phyloP scores from a whole-genome alignment of 805 yeast species.

The Metschnikowia arizonensis region DNA sequence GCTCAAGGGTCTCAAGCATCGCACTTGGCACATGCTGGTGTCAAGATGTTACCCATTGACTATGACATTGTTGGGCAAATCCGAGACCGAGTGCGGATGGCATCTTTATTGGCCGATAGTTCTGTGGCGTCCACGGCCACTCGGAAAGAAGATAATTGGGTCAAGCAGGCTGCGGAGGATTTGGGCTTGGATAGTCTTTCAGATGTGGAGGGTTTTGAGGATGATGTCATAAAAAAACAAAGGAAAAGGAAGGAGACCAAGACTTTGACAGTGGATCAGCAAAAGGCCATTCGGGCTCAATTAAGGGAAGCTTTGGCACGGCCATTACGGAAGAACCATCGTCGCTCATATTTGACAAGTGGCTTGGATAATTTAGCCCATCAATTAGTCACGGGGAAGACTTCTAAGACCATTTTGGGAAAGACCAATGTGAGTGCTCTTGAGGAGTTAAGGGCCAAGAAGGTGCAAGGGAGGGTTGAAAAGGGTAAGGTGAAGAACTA shows the following conservation, averaged over 20 bases:
- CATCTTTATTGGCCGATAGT: constrained; percentile 73
- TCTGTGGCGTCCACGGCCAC: constrained; percentile 56
- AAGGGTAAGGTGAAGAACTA: background rate
- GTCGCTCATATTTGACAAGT: constrained; percentile 75
- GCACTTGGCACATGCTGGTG: constrained; percentile 43
- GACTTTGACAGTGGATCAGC: constrained; percentile 46
- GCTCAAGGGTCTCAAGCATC: constrained; percentile 29
- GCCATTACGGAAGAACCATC: constrained; percentile 57
- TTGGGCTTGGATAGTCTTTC: constrained; percentile 72
- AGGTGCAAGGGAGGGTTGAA: background rate
- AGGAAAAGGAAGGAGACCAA: constrained; percentile 44
- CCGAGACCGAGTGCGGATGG: constrained; percentile 61
- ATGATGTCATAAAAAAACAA: constrained; percentile 61
- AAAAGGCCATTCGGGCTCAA: constrained; percentile 45
- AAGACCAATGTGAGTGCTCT: constrained; percentile 65
- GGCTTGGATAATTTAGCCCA: constrained; percentile 78
- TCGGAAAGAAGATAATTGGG: constrained; percentile 73
- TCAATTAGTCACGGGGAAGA: constrained; percentile 60
- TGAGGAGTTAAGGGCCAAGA: constrained; percentile 41
- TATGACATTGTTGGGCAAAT: constrained; percentile 66
- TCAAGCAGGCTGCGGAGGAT: constrained; percentile 88
- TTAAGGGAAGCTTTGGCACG: constrained; percentile 48
- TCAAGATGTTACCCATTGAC: constrained; percentile 72
- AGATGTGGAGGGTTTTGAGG: constrained; percentile 61
- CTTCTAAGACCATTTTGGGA: constrained; percentile 68